These are phyloP conservation scores for Sanghuangporus sanghuang DNA, from an alignment of 1,284 basidiomycete species.

Conservation along the genomic window DNA sequence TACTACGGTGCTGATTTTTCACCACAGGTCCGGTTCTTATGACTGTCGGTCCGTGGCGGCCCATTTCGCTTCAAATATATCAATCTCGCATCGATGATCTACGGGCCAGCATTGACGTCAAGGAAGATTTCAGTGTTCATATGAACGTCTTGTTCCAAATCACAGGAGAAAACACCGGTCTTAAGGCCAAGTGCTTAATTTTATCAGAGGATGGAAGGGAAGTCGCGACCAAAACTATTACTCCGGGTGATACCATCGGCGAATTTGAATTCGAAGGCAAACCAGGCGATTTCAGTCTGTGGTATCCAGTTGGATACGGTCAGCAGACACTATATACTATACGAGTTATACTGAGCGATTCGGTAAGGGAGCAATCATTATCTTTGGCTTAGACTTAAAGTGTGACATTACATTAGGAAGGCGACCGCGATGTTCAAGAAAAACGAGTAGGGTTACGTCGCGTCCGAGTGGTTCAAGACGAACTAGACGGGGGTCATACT, in stretches of 20 bases:
- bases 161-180: conserved; percentile 29
- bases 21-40: conserved; percentile 62
- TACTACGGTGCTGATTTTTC: neutral
- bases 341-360: conserved; percentile 45
- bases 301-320: conserved; percentile 85
- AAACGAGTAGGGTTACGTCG: conserved; percentile 75
- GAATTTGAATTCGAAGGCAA: conserved; percentile 46
- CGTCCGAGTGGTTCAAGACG: conserved; percentile 67
- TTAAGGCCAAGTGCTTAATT: conserved; percentile 30
- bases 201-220: conserved; percentile 38
- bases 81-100: conserved; percentile 57
- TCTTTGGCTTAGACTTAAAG: neutral
- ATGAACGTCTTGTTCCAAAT: conserved; percentile 30
- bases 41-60: conserved; percentile 78
- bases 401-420: conserved; percentile 37
- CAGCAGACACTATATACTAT: conserved; percentile 71
- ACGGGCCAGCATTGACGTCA: conserved; percentile 49
- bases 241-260: conserved; percentile 34
- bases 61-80: conserved; percentile 68
- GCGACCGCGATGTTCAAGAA: conserved; percentile 41
- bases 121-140: conserved; percentile 42
- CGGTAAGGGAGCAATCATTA: conserved; percentile 32
- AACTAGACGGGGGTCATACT: conserved; percentile 67
- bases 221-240: conserved; percentile 30
- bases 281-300: conserved; percentile 58